Evolutionary conservation across 169 alveolate species (phyloP), one percentile per base, ranked within the genome.

Genomic region (Theileria sp.): DNA sequence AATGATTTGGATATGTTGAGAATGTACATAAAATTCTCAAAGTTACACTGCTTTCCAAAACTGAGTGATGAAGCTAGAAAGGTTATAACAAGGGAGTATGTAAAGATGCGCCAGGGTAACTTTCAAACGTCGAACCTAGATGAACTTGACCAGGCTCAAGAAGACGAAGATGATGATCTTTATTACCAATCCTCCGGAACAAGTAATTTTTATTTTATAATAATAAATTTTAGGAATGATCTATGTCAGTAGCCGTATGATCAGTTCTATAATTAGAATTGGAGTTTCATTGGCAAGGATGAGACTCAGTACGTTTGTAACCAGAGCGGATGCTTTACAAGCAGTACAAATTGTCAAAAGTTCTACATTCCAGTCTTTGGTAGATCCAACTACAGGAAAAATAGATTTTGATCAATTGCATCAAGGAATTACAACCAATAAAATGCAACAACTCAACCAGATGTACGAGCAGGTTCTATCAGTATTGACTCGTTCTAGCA

Each of bases 281-380:
- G 87, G 98, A n/a, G 99, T 97, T 88, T 96, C 99, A 4, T 82
- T 96, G 26, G 99, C 99, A 10, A 96, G 94, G 94, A 94, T 97
- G 98, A 92, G 97, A 88, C 93, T 97, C 50, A 83, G 96, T 26
- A 89, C 92, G 38, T 87, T 79, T 75, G 99, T 97, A 23, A 87
- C 89, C 68, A 91, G 84, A 68, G 91, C 87, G 17, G 98, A 98
- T 86, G 99, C 98, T 1, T 95, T 93, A 30, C 99, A 98, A 92
- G 99, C 99, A 0, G 96, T 96, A 13, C 88, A 99, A 60, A 92
- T 98, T 58, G 97, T 98, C 94, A 97, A 96, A 91, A 97, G 96
- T 28, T 99, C 99, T 26, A 97, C 99, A 30, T 97, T 97, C 90
- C 98, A 96, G 81, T 98, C 99, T 23, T 98, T 98, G n/a, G 96